Conservation (phyloP, 176 grass and related monocot genomes). For the Eremochloa ophiuroides region DNA sequence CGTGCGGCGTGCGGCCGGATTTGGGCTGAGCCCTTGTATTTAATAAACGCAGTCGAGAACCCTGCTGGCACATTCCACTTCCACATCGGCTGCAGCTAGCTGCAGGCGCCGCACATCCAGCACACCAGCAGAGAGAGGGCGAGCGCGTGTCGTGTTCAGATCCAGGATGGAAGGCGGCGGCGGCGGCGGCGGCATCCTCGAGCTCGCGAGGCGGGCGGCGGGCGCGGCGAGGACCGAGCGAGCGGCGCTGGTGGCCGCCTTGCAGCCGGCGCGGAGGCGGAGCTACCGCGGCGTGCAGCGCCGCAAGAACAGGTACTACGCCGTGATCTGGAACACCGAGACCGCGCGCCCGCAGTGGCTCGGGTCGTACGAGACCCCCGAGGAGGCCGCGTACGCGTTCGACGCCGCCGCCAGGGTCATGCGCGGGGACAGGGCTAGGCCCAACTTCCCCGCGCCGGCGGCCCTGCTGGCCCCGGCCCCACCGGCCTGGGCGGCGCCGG, state of each 20-base stretch:
- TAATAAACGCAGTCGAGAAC: neutral
- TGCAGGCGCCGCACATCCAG: too few relatives aligned
- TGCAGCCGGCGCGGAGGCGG: too few relatives aligned
- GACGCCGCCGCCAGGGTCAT: neutral
- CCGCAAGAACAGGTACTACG: conserved; percentile 6
- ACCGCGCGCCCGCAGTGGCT: conserved; percentile 29
- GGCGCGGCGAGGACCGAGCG: neutral
- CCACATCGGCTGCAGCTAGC: neutral
- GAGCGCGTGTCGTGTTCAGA: too few relatives aligned
- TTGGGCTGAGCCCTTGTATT: neutral
- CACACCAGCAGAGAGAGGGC: too few relatives aligned
- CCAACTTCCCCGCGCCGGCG: neutral
- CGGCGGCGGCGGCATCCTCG: neutral
- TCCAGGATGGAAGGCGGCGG: neutral
- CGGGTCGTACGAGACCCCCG: conserved; percentile 41
- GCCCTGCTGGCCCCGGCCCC: too few relatives aligned
- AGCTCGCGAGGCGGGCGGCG: neutral
- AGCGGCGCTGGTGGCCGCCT: neutral
- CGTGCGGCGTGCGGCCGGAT: too few relatives aligned
- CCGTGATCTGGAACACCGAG: conserved; percentile 28
- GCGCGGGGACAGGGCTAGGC: neutral
- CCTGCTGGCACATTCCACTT: too few relatives aligned
- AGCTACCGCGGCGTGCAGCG: conserved; percentile 27
- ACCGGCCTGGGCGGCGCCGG: too few relatives aligned
- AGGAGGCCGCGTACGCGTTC: neutral